These are phyloP conservation scores for Phialophora expanda DNA, from an alignment of 2,329 filamentous ascomycete genomes.

Conservation along the genomic window DNA sequence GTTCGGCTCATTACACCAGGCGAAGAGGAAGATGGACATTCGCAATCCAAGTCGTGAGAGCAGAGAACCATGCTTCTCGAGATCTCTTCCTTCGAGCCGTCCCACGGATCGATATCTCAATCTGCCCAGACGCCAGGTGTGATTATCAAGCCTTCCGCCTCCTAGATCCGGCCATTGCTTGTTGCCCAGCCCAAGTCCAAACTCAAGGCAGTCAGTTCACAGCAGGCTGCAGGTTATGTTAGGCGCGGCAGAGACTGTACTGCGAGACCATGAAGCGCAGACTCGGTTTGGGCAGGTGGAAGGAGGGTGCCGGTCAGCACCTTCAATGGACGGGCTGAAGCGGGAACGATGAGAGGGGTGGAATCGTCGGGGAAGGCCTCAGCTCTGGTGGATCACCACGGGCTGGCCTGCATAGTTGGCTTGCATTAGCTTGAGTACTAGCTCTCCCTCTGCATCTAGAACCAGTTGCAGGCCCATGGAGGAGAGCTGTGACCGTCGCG, in stretches of 20 bases:
- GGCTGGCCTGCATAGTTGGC: conserved; percentile 16
- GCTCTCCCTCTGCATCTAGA: conserved; percentile 1
- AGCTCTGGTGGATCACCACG: conserved; percentile 2
- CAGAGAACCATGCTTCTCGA: neutral
- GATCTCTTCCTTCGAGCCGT: neutral
- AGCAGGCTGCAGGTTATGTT: neutral
- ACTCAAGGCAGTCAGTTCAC: neutral
- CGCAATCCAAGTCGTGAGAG: conserved; percentile 14
- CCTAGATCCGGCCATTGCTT: neutral
- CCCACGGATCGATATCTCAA: neutral
- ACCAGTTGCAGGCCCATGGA: neutral
- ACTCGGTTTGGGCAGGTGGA: too few relatives aligned
- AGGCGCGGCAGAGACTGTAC: neutral
- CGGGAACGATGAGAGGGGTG: neutral
- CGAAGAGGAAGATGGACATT: conserved; percentile 43
- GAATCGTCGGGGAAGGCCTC: neutral
- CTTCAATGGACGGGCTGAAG: neutral
- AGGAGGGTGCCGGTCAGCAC: neutral
- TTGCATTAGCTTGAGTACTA: conserved; percentile 12
- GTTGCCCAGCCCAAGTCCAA: neutral
- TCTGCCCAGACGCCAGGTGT: neutral
- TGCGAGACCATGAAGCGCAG: neutral
- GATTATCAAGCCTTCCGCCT: neutral
- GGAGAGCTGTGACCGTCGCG: too few relatives aligned
- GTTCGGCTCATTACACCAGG: conserved; percentile 52